These are phyloP conservation scores for Candida smagusa DNA, from an alignment of 1,139 yeast species.

Conservation along the genomic window DNA sequence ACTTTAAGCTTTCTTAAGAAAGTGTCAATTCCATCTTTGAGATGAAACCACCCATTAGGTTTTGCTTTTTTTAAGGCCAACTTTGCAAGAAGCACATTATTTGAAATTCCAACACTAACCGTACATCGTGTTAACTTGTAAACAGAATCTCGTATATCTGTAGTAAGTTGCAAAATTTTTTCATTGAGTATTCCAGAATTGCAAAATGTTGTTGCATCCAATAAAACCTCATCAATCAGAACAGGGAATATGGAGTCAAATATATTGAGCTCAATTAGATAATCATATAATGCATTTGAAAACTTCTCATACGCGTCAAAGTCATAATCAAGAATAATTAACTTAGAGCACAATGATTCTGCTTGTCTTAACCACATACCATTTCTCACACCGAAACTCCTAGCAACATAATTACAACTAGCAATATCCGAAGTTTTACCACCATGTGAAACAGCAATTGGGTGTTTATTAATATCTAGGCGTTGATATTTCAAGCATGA, in stretches of 20 bases:
- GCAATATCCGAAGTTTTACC: constrained; percentile 73
- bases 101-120: constrained; percentile 75
- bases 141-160: constrained; percentile 44
- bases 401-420: constrained; percentile 85
- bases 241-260: constrained; percentile 75
- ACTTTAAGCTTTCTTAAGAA: constrained; percentile 48
- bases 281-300: constrained; percentile 46
- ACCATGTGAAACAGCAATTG: constrained; percentile 88
- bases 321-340: constrained; percentile 60
- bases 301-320: constrained; percentile 65
- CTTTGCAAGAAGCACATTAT: constrained; percentile 74
- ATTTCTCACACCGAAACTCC: constrained; percentile 68
- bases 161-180: constrained; percentile 26
- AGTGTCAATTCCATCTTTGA: constrained; percentile 26
- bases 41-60: constrained; percentile 62
- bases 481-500: constrained; percentile 61
- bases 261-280: constrained; percentile 46
- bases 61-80: constrained; percentile 74
- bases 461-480: constrained; percentile 52
- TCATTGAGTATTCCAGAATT: constrained; percentile 10
- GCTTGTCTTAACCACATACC: constrained; percentile 90
- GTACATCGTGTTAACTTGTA: constrained; percentile 52
- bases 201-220: constrained; percentile 56
- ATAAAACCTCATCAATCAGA: constrained; percentile 84
- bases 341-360: constrained; percentile 56